Percentiles rank a stretch among this genome's conserved stretches.
phyloP scores from a whole-genome alignment of 768 basidiomycete genomes.

The Boletus edulis region DNA sequence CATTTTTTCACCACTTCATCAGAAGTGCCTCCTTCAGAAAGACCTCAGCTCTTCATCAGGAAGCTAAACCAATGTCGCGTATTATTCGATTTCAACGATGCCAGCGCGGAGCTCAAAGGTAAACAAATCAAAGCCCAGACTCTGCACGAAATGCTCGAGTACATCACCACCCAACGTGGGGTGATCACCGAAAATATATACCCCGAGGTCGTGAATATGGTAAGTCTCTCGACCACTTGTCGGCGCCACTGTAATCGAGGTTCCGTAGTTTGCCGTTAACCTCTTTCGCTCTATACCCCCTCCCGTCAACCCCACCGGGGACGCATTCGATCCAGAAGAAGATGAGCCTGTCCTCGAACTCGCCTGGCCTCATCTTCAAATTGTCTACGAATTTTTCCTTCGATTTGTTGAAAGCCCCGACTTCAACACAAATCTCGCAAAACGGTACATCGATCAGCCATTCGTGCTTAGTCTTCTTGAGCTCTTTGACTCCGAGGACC shows the following conservation, averaged over 20 bases:
- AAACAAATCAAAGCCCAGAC: constrained; percentile 99
- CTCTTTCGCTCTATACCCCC: constrained; percentile 99
- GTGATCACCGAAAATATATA: constrained; percentile 97
- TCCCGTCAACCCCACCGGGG: constrained; percentile 96
- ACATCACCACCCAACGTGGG: constrained; percentile 93
- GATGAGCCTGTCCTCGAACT: constrained; percentile 98
- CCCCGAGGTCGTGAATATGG: constrained; percentile 99
- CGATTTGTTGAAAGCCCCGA: constrained; percentile 97
- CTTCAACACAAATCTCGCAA: constrained; percentile 97
- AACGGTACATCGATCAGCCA: constrained; percentile 93
- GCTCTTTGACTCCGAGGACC: constrained; percentile 98
- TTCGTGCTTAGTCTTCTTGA: constrained; percentile 97
- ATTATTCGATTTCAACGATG: constrained; percentile 98
- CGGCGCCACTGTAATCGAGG: constrained; percentile 3
- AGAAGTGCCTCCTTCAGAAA: constrained; percentile 90
- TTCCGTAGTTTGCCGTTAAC: constrained; percentile 86
- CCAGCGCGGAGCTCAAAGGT: constrained; percentile 90
- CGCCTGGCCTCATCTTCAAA: constrained; percentile 99
- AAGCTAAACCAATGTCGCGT: constrained; percentile 97
- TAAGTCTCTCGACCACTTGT: constrained; percentile 36
- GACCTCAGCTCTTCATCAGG: constrained; percentile 87
- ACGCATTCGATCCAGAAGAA: constrained; percentile 99
- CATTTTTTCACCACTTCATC: neutral
- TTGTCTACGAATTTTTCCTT: constrained; percentile 99
- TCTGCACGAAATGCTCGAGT: constrained; percentile 97